Percentiles rank a stretch among this genome's conserved stretches.
Conservation (phyloP, 1,284 basidiomycete species). For the Naganishia liquefaciens region DNA sequence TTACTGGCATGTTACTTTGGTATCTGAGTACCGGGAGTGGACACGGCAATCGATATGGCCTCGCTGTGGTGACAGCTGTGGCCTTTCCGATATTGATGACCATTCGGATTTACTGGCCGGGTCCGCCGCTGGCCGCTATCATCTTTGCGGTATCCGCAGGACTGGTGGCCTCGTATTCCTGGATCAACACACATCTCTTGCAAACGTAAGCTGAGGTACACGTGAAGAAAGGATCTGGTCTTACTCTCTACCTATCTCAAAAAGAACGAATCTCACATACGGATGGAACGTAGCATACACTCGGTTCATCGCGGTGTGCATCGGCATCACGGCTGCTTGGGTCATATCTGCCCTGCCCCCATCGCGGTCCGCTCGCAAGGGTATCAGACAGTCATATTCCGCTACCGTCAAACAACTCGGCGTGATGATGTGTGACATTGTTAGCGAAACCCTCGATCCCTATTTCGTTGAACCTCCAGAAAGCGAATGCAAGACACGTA, state of each 20-base stretch:
- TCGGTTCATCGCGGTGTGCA: constrained; percentile 41
- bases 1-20: constrained; percentile 71
- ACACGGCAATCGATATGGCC: constrained; percentile 59
- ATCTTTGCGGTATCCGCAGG: constrained; percentile 71
- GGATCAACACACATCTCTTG: constrained; percentile 45
- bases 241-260: not conserved
- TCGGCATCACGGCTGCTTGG: constrained; percentile 46
- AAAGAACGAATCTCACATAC: constrained; percentile 44
- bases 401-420: constrained; percentile 52
- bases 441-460: constrained; percentile 51
- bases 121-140: constrained; percentile 68
- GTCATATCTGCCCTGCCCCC: constrained; percentile 51
- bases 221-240: not conserved
- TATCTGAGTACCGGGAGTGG: constrained; percentile 45
- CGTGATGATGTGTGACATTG: constrained; percentile 52
- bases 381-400: constrained; percentile 53
- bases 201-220: constrained; percentile 34
- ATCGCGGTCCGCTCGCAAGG: constrained; percentile 50
- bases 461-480: constrained; percentile 41
- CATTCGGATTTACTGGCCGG: constrained; percentile 70
- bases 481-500: constrained; percentile 36
- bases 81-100: constrained; percentile 65
- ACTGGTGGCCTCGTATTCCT: constrained; percentile 71
- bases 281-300: constrained; percentile 58
- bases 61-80: constrained; percentile 69